Conservation (phyloP, 345 rosid species). For the Mallotus nudiflorus region DNA sequence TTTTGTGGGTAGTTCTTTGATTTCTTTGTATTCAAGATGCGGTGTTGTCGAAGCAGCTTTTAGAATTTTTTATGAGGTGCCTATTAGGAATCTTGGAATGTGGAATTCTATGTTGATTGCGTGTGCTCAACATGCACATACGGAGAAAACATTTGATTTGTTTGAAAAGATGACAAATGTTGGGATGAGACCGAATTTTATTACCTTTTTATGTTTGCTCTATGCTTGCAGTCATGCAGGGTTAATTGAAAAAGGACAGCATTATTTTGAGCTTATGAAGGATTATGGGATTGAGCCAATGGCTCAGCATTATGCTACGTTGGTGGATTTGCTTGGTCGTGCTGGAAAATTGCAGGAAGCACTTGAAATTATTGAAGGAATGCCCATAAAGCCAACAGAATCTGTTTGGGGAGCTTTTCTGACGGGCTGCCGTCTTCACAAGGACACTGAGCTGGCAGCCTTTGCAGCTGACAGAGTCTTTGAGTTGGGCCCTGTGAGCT, state of each 20-base stretch:
- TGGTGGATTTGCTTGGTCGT: conserved; percentile 81
- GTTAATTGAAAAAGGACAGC: conserved; percentile 57
- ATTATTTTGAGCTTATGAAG: conserved; percentile 72
- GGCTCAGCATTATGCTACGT: conserved; percentile 76
- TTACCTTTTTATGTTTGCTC: conserved; percentile 68
- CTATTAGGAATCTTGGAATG: conserved; percentile 63
- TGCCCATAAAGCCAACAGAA: conserved; percentile 77
- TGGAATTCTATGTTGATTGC: conserved; percentile 94
- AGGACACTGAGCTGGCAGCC: conserved; percentile 71
- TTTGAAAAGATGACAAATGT: conserved; percentile 55
- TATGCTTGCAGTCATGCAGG: conserved; percentile 95
- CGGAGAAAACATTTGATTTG: conserved; percentile 45
- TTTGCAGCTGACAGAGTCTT: conserved; percentile 72
- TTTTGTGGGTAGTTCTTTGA: conserved; percentile 76
- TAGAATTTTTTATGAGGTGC: conserved; percentile 54
- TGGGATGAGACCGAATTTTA: conserved; percentile 74
- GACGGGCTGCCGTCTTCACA: conserved; percentile 76
- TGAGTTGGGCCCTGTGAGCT: conserved; percentile 62
- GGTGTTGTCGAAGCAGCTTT: conserved; percentile 70
- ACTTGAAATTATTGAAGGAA: conserved; percentile 45
- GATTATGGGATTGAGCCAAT: conserved; percentile 61
- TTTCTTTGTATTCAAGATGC: conserved; percentile 78
- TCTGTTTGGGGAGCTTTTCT: conserved; percentile 86
- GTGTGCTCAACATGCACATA: conserved; percentile 72
- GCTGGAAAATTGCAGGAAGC: conserved; percentile 84